phyloP scores from a whole-genome alignment of 495 filamentous ascomycete genomes.

The Tuber melanosporum region DNA sequence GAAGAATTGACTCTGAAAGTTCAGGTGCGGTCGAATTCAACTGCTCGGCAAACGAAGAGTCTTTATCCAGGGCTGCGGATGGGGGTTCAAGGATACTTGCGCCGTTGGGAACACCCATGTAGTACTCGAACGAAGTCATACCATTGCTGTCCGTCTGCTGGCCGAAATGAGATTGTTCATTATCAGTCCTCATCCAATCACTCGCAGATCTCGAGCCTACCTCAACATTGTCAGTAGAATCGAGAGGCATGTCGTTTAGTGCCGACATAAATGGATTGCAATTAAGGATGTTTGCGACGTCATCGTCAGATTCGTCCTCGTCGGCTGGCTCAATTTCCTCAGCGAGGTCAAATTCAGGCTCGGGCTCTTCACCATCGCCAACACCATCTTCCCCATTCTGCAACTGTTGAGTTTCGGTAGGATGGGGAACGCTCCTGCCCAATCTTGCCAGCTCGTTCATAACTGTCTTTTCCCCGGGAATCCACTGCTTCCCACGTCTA shows the following conservation, averaged over 20 bases:
- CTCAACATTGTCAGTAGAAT: not conserved
- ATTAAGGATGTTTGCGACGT: not conserved
- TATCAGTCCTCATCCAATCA: not conserved
- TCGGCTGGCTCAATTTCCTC: not conserved
- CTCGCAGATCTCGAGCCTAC: not conserved
- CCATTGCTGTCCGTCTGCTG: not conserved
- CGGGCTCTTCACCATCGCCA: not conserved
- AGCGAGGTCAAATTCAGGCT: not conserved
- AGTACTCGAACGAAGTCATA: not conserved
- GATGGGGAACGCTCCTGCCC: not conserved
- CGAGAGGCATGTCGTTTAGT: not conserved
- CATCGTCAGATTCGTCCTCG: not conserved
- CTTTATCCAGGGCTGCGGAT: not conserved
- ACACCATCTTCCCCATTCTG: not conserved
- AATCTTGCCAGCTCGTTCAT: constrained; percentile 15
- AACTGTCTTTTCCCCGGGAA: constrained; percentile 15
- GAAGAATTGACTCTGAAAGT: constrained; percentile 3
- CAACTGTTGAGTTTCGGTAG: not conserved
- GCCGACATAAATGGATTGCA: not conserved
- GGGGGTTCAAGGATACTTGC: constrained; percentile 1
- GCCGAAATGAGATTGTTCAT: not conserved
- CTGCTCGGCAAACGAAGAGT: not conserved
- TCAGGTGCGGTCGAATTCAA: not conserved
- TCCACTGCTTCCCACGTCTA: constrained; percentile 12
- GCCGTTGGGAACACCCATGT: not conserved